phyloP scores from a whole-genome alignment of 1,139 yeast genomes.

The Chernovozyma sophiae-reginae region DNA sequence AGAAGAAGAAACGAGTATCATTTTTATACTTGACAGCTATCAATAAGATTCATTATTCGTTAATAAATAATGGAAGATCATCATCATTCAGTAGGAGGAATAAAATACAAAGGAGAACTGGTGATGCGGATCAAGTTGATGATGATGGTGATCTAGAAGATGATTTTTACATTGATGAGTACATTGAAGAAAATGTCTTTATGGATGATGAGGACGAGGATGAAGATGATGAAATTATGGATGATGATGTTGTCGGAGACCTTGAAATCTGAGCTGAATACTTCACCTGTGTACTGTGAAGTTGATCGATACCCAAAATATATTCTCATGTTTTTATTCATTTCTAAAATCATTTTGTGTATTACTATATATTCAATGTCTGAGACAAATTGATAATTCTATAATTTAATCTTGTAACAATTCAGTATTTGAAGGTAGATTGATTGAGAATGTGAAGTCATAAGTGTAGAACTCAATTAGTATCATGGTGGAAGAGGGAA shows the following conservation, averaged over 20 bases:
- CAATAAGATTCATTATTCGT: conserved; percentile 37
- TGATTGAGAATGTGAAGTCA: too few species aligned
- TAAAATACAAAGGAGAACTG: conserved; percentile 7
- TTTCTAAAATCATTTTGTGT: too few species aligned
- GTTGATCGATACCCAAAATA: too few species aligned
- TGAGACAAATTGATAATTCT: background rate
- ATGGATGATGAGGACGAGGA: conserved; percentile 29
- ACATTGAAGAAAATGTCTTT: conserved; percentile 7
- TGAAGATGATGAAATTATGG: conserved; percentile 22
- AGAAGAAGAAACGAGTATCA: conserved; percentile 86
- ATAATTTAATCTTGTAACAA: too few species aligned
- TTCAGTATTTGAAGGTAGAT: too few species aligned
- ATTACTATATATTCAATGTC: background rate
- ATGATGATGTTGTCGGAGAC: conserved; percentile 33
- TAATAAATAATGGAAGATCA: conserved; percentile 22
- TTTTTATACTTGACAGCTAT: conserved; percentile 59
- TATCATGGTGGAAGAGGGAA: too few species aligned
- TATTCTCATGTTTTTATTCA: too few species aligned
- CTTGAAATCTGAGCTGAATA: conserved; percentile 22
- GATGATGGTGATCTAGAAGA: conserved; percentile 21
- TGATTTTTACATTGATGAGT: conserved; percentile 19
- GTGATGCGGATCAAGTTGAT: conserved; percentile 10
- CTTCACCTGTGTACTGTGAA: too few species aligned
- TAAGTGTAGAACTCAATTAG: too few species aligned
- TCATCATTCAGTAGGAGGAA: conserved; percentile 12